Conservation (phyloP, 768 basidiomycete genomes). For the Xerocomellus chrysenteron region DNA sequence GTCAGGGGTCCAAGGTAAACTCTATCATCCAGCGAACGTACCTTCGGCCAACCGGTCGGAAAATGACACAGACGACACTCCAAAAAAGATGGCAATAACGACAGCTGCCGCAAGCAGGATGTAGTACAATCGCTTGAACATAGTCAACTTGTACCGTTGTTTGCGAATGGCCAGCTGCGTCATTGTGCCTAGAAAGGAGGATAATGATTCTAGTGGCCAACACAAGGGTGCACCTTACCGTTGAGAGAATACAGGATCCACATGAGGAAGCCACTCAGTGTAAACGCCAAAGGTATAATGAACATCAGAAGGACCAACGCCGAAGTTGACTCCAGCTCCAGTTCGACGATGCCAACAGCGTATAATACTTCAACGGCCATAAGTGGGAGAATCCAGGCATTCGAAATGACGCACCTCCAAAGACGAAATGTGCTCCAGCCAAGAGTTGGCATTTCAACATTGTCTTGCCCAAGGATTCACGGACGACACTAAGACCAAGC, state of each 20-base stretch:
- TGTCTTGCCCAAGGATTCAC: constrained; percentile 78
- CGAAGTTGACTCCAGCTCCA: constrained; percentile 88
- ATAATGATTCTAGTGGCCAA: not conserved
- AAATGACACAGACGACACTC: constrained; percentile 88
- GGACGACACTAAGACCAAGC: constrained; percentile 88
- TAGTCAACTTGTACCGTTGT: constrained; percentile 79
- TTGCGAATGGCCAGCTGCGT: constrained; percentile 81
- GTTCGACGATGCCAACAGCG: constrained; percentile 90
- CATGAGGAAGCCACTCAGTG: constrained; percentile 90
- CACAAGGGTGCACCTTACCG: constrained; percentile 44
- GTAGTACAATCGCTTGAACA: constrained; percentile 86
- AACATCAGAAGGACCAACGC: constrained; percentile 82
- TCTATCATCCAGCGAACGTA: constrained; percentile 29
- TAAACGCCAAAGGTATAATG: constrained; percentile 92
- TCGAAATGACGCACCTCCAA: constrained; percentile 69
- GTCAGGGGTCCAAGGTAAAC: not conserved
- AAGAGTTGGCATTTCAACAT: constrained; percentile 85
- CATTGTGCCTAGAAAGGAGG: constrained; percentile 67
- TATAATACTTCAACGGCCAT: constrained; percentile 66
- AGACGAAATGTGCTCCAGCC: constrained; percentile 84
- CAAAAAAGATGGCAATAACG: constrained; percentile 85
- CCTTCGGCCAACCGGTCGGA: constrained; percentile 91
- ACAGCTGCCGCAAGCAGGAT: constrained; percentile 82
- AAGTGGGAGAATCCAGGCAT: not conserved
- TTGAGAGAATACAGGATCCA: constrained; percentile 95